Evolutionary conservation across 2,329 filamentous ascomycete genomes (phyloP).

Genomic region (Dactylellina sp.): DNA sequence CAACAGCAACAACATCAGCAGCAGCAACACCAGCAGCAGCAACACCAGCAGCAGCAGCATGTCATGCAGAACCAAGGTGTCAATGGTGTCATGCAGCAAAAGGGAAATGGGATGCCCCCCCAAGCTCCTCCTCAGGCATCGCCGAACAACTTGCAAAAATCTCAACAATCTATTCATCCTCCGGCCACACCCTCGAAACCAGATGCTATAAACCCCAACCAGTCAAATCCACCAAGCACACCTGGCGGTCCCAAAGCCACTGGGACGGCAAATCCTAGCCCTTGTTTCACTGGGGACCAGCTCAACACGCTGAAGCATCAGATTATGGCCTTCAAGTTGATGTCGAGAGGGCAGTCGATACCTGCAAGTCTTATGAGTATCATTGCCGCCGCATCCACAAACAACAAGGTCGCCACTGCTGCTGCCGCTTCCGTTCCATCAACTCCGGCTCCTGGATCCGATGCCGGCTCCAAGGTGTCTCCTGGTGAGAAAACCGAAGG

Average conservation of each 20-base stretch:
- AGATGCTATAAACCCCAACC: slow-evolving; percentile 9
- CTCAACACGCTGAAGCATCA: slow-evolving; percentile 82
- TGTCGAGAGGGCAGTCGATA: slow-evolving; percentile 84
- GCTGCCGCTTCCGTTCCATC: slow-evolving; percentile 63
- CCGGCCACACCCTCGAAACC: slow-evolving; percentile 40
- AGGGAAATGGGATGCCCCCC: slow-evolving; percentile 18
- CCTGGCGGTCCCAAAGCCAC: slow-evolving; percentile 61
- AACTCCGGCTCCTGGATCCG: slow-evolving; percentile 64
- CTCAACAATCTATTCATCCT: slow-evolving; percentile 45
- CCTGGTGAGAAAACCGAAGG: slow-evolving; percentile 60
- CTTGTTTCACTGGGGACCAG: slow-evolving; percentile 78
- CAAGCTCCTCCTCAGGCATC: slow-evolving; percentile 19
- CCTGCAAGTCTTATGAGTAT: slow-evolving; percentile 70
- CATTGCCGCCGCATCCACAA: slow-evolving; percentile 63
- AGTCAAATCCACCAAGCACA: slow-evolving; percentile 32
- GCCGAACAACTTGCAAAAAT: slow-evolving; percentile 41
- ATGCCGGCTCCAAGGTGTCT: slow-evolving; percentile 61
- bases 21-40: slow-evolving; percentile 71
- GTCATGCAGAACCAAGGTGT: slow-evolving; percentile 48
- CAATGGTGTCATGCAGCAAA: slow-evolving; percentile 62
- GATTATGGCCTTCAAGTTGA: slow-evolving; percentile 88
- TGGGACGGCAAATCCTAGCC: slow-evolving; percentile 58
- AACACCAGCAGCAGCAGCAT: slow-evolving; percentile 66
- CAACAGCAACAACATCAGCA: slow-evolving; percentile 75
- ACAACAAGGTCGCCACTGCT: slow-evolving; percentile 61